Evolutionary conservation across 768 basidiomycete species (phyloP).

Genomic region (Mycena crocata): DNA sequence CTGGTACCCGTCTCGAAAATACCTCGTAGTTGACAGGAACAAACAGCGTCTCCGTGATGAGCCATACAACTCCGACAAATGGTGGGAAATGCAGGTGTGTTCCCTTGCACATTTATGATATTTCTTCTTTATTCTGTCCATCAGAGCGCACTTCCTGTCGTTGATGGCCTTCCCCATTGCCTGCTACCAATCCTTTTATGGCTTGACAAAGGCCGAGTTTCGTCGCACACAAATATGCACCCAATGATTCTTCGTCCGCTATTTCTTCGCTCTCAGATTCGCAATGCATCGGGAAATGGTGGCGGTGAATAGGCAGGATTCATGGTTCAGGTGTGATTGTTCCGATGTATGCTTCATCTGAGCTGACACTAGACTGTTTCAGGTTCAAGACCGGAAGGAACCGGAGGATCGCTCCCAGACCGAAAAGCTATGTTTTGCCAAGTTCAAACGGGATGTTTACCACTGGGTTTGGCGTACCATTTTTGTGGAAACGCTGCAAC

Average conservation of each 20-base stretch:
- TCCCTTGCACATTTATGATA: too few species aligned
- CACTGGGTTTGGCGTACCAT: slow-evolving; percentile 12
- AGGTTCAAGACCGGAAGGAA: slow-evolving; percentile 22
- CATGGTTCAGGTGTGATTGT: slow-evolving; percentile 10
- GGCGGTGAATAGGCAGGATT: slow-evolving; percentile 12
- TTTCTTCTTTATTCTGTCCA: too few species aligned
- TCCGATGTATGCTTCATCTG: not conserved
- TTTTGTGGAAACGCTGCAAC: slow-evolving; percentile 10
- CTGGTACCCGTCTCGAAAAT: slow-evolving; percentile 31
- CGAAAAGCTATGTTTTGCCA: slow-evolving; percentile 7
- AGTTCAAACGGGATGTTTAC: slow-evolving; percentile 19
- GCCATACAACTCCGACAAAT: slow-evolving; percentile 23
- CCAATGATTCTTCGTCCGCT: slow-evolving; percentile 21
- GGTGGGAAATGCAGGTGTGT: slow-evolving; percentile 25
- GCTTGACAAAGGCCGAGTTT: slow-evolving; percentile 21
- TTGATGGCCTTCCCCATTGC: slow-evolving; percentile 25
- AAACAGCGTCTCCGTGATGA: slow-evolving; percentile 29
- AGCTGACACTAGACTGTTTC: not conserved
- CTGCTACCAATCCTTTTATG: slow-evolving; percentile 9
- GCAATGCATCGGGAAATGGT: slow-evolving; percentile 24
- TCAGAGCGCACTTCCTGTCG: slow-evolving; percentile 10
- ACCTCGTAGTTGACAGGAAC: slow-evolving; percentile 19
- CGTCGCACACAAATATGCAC: slow-evolving; percentile 23
- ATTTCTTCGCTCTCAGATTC: slow-evolving; percentile 8
- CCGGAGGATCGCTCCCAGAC: not conserved